Evolutionary conservation across 345 rosid genomes (phyloP).

Genomic region (Acer campestre): DNA sequence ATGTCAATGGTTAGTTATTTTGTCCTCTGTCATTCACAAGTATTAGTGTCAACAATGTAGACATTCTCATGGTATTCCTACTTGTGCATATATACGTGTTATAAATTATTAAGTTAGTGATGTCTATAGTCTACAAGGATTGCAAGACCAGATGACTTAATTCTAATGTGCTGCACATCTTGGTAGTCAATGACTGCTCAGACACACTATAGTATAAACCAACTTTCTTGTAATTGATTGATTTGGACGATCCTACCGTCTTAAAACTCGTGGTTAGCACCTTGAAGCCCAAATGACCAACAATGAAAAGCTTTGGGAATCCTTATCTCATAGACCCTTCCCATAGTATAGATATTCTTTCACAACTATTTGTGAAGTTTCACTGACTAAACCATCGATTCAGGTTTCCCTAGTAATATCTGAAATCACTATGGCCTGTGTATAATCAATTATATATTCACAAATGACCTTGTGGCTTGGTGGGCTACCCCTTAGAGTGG

Average conservation of each 20-base stretch:
- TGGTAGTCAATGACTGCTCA: background rate
- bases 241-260: background rate
- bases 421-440: background rate
- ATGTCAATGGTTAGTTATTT: constrained; percentile 77
- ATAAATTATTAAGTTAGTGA: background rate
- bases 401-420: background rate
- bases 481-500: background rate
- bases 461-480: background rate
- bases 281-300: background rate
- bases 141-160: constrained; percentile 1
- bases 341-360: background rate
- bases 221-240: background rate
- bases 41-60: background rate
- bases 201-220: background rate
- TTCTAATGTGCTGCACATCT: background rate
- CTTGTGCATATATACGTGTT: background rate
- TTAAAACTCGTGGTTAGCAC: background rate
- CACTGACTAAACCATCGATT: background rate
- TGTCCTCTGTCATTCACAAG: background rate
- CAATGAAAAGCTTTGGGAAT: background rate
- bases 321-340: background rate
- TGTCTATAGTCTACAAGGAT: background rate
- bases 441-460: background rate
- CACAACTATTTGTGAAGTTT: background rate
- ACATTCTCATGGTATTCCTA: background rate